These are phyloP conservation scores for Cordyceps farinosa DNA, from an alignment of 2,329 filamentous ascomycete genomes.

Conservation along the genomic window DNA sequence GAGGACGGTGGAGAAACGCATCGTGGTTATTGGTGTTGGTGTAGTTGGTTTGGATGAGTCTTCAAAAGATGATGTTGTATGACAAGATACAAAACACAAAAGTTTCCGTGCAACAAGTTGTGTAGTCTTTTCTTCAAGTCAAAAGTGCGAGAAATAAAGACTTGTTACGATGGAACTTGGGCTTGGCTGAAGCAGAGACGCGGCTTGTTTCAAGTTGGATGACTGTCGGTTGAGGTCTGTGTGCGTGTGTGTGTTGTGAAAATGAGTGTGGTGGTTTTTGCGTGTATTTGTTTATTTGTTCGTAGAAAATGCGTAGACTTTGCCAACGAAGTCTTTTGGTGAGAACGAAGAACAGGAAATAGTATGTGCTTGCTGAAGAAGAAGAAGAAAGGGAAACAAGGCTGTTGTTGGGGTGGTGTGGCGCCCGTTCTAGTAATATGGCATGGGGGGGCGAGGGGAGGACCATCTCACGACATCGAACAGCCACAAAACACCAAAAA, in stretches of 20 bases:
- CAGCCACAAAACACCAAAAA: not conserved
- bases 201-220: slow-evolving; percentile 15
- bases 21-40: slow-evolving; percentile 28
- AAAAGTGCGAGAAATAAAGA: slow-evolving; percentile 9
- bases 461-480: slow-evolving; percentile 7
- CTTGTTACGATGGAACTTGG: not conserved
- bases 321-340: slow-evolving; percentile 52
- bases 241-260: slow-evolving; percentile 20
- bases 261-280: slow-evolving; percentile 29
- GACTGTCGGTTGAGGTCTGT: not conserved
- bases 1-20: slow-evolving; percentile 42
- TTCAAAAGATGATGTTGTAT: not conserved
- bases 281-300: slow-evolving; percentile 27
- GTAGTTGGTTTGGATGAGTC: slow-evolving; percentile 18
- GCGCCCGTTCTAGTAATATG: slow-evolving; percentile 2
- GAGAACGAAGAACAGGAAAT: slow-evolving; percentile 18
- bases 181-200: not conserved
- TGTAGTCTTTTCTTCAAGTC: not conserved
- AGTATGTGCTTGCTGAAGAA: slow-evolving; percentile 16
- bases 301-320: slow-evolving; percentile 39
- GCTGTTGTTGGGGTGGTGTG: not conserved
- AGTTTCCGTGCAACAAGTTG: slow-evolving; percentile 20
- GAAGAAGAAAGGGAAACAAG: slow-evolving; percentile 8
- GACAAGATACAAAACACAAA: not conserved
- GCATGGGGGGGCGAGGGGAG: not conserved